These are phyloP conservation scores for Akebia trifoliata DNA, from an alignment of 164 flowering plant genomes.

Conservation along the genomic window DNA sequence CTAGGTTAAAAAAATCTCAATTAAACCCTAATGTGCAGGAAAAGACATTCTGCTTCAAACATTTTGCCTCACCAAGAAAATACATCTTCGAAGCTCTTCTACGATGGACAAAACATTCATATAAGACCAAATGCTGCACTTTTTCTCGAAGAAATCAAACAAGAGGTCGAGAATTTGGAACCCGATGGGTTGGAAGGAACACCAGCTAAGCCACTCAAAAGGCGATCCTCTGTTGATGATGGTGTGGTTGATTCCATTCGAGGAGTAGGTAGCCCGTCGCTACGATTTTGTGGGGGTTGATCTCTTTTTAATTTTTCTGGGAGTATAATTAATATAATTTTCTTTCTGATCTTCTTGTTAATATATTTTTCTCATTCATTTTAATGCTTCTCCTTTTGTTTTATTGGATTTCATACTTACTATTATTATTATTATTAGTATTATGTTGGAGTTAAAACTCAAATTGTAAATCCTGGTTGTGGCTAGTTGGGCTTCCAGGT, in stretches of 20 bases:
- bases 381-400: no score
- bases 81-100: constrained; percentile 41
- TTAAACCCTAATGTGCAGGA: no score
- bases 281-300: no score
- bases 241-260: constrained; percentile 34
- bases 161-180: constrained; percentile 58
- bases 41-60: constrained; percentile 48
- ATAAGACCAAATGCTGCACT: constrained; percentile 77
- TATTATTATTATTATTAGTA: no score
- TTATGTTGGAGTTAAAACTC: no score
- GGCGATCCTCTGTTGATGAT: constrained; percentile 44
- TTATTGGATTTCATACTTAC: no score
- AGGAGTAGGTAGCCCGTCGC: constrained; percentile 35
- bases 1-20: neutral
- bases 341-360: no score
- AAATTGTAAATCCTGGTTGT: no score
- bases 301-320: no score
- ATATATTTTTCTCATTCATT: no score
- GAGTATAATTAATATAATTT: no score
- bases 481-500: no score
- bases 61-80: constrained; percentile 41
- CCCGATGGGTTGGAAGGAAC: constrained; percentile 36
- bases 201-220: constrained; percentile 29
- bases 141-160: constrained; percentile 78
- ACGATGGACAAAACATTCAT: constrained; percentile 46